Percentiles rank a stretch among this genome's conserved stretches.
Evolutionary conservation across 2,329 filamentous ascomycete species (phyloP).

Genomic region (Colletotrichum sp.): DNA sequence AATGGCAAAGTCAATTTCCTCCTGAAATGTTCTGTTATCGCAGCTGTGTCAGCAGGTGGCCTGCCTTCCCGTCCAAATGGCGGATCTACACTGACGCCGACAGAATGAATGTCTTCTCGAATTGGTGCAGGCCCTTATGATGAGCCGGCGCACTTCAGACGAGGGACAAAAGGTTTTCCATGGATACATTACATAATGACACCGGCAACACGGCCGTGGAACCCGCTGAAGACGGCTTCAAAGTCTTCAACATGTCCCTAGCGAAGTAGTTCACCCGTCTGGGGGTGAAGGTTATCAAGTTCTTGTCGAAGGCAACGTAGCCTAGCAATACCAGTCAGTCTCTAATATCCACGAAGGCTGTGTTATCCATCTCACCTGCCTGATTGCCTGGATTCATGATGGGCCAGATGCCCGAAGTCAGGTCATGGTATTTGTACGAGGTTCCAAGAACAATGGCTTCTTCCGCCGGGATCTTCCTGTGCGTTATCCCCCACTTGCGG

Average conservation of each 20-base stretch:
- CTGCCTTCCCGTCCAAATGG: too few species aligned
- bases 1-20: neutral
- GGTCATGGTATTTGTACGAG: neutral
- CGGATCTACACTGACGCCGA: too few species aligned
- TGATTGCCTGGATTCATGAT: neutral
- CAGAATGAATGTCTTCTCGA: neutral
- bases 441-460: neutral
- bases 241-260: neutral
- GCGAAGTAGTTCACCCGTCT: neutral
- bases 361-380: neutral
- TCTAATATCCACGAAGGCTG: neutral
- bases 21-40: neutral
- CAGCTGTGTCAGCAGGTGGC: too few species aligned
- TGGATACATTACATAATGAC: neutral
- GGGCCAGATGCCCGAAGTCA: neutral
- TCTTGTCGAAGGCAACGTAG: neutral
- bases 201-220: neutral
- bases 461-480: neutral
- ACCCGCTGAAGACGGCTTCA: neutral
- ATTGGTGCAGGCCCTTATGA: neutral
- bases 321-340: neutral
- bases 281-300: neutral
- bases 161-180: neutral
- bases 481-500: neutral
- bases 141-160: too few species aligned